Evolutionary conservation across 768 basidiomycete species (phyloP).

Genomic region (Kwoniella bestiolae): DNA sequence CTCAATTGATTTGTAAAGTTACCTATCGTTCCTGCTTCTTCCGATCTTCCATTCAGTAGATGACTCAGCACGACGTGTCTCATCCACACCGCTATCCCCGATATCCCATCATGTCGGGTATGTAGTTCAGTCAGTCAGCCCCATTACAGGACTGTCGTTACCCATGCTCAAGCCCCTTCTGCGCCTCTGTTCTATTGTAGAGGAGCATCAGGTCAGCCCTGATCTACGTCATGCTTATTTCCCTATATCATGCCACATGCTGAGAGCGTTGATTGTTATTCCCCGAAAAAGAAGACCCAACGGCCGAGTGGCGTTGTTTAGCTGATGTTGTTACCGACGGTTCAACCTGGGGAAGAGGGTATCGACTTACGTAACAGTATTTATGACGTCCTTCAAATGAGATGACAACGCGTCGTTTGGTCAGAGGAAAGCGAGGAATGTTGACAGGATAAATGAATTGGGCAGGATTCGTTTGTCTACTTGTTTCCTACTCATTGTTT

Average conservation of each 20-base stretch:
- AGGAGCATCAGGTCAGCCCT: background rate
- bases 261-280: background rate
- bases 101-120: no score
- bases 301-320: slow-evolving; percentile 12
- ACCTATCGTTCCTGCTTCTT: background rate
- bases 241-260: background rate
- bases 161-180: background rate
- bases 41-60: background rate
- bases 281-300: background rate
- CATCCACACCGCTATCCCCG: no score
- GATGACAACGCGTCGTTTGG: background rate
- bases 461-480: no score
- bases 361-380: background rate
- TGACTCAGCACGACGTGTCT: background rate
- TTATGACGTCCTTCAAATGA: background rate
- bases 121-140: no score
- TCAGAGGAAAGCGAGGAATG: background rate
- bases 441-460: background rate
- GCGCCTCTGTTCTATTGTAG: background rate
- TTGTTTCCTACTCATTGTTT: background rate
- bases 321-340: slow-evolving; percentile 4
- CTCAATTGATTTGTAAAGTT: background rate
- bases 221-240: slow-evolving; percentile 10
- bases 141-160: no score
- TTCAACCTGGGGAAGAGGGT: background rate